Evolutionary conservation across 2,329 filamentous ascomycete species (phyloP), one percentile per base, ranked within the genome.

Genomic region (Colletotrichum tropicale): DNA sequence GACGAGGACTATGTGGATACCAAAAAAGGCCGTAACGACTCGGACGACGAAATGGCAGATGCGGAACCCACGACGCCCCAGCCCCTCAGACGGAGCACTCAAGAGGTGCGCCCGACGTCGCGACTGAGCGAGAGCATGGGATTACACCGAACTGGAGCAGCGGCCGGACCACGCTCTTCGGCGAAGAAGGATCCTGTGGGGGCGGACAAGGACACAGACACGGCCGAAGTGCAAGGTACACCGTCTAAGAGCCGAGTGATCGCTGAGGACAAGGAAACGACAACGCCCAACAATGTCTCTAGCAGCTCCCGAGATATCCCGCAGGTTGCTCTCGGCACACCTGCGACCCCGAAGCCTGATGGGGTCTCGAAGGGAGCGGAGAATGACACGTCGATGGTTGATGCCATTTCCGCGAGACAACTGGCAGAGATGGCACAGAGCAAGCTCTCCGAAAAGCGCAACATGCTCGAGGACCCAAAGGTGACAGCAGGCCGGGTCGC

Each of bases 31-130:
- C 55, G 52, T 6, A 55, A 67, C 26, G 56, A 32, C 9, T 73
- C 70, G 32, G 71, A 75, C 8, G 71, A 75, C 21, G 72, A 74
- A 8, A 70, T 70, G 66, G 61, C 36, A 13, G 74, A 70, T n/a
- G 60, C 30, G 3, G 70, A 62, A 30, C 62, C 58, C 15, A 68
- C 28, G 12, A 32, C 70, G 15, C 56, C 71, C 18, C 71, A 70
- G 60, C 66, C 71, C 26, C 72, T 56, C 6, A 67, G 62, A 16
- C 66, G 71, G 34, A 77, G 60, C 74, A 76, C 65, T 64, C 73
- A 76, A 38, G 76, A 77, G 69, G 58, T 73, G 74, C 73, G 76
- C 7, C 69, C 74, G 9, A 66, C 60, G 7, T 62, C 55, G 32
- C 58, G 74, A 62, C 60, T 74, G 65, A 32, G 58, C 10, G 71